Evolutionary conservation across 495 filamentous ascomycete species (phyloP).

Genomic region (Endocarpon pusillum): DNA sequence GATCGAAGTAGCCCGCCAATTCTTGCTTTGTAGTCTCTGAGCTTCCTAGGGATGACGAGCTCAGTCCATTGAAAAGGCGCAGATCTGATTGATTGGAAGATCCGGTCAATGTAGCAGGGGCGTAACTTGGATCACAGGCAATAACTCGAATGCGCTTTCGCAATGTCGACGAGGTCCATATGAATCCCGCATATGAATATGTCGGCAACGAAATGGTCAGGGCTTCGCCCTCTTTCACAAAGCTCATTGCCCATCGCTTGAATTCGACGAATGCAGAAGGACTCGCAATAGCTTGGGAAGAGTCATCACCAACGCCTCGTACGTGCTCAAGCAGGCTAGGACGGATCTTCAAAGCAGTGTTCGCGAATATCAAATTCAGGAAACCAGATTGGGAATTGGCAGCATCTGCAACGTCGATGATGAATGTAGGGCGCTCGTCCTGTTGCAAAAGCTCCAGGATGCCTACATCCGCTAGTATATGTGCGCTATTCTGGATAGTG

Average conservation of each 20-base stretch:
- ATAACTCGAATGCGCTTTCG: slow-evolving; percentile 44
- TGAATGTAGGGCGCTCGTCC: slow-evolving; percentile 49
- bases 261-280: slow-evolving; percentile 33
- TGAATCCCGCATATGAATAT: slow-evolving; percentile 34
- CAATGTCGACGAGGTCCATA: slow-evolving; percentile 48
- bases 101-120: background rate
- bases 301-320: slow-evolving; percentile 22
- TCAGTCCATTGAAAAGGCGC: background rate
- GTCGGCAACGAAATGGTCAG: slow-evolving; percentile 28
- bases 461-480: slow-evolving; percentile 38
- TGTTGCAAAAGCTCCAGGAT: slow-evolving; percentile 48
- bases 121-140: slow-evolving; percentile 22
- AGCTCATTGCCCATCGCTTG: slow-evolving; percentile 42
- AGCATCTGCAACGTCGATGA: slow-evolving; percentile 41
- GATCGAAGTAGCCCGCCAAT: no score
- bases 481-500: slow-evolving; percentile 20
- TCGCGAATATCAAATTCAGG: slow-evolving; percentile 40
- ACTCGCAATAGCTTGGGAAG: slow-evolving; percentile 14
- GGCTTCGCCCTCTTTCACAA: slow-evolving; percentile 26
- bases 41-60: background rate
- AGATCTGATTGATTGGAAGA: background rate
- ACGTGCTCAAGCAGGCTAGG: slow-evolving; percentile 31
- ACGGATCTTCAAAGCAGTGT: slow-evolving; percentile 35
- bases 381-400: slow-evolving; percentile 32
- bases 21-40: background rate